Evolutionary conservation across 139 green algal species (phyloP).

Genomic region (Chlorella sp.): DNA sequence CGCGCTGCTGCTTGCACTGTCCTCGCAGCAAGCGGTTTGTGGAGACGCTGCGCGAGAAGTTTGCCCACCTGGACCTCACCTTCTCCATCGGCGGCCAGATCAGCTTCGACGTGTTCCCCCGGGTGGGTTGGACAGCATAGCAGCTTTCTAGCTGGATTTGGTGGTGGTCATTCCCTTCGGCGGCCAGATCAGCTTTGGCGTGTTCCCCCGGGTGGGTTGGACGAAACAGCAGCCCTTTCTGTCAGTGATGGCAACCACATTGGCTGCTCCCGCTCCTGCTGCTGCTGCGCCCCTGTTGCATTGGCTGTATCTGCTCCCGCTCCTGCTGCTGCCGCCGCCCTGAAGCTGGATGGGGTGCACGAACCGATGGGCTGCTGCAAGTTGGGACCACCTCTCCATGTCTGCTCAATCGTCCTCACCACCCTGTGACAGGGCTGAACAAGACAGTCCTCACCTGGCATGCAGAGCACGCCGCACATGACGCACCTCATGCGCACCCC

Average conservation of each 20-base stretch:
- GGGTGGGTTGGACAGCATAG: constrained; percentile 34
- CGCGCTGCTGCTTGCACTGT: background rate
- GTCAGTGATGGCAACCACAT: no score
- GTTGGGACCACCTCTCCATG: background rate
- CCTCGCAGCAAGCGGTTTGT: constrained; percentile 87
- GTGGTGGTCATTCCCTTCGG: no score
- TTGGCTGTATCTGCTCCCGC: no score
- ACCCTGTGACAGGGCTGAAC: no score
- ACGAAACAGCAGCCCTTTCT: background rate
- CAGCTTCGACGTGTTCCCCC: constrained; percentile 96
- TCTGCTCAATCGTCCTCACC: no score
- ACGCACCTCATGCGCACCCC: background rate
- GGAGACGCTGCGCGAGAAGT: constrained; percentile 83
- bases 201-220: constrained; percentile 79
- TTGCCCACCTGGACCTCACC: constrained; percentile 87
- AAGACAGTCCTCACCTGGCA: no score
- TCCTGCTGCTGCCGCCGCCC: no score
- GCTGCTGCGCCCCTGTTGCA: no score
- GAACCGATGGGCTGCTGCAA: background rate
- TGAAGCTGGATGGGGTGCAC: no score
- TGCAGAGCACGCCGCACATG: background rate
- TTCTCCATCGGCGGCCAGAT: constrained; percentile 99
- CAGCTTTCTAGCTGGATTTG: background rate
- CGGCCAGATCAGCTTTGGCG: constrained; percentile 99
- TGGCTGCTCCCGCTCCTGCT: no score